Conservation (phyloP, 1,139 yeast genomes). For the Magnusiomyces ingens region DNA sequence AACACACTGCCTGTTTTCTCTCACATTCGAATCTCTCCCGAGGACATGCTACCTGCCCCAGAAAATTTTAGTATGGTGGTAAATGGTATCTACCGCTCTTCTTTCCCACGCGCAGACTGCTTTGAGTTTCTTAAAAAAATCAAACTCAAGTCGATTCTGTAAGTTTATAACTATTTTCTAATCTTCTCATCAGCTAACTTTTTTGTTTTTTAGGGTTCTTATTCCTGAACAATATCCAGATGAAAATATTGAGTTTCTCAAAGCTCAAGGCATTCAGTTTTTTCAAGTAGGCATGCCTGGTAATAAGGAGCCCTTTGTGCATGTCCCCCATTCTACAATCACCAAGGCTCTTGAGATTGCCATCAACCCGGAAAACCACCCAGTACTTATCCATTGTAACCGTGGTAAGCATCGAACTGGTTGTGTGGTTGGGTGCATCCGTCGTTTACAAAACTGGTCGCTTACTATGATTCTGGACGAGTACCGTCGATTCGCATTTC, state of each 20-base stretch:
- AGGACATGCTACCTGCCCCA: slow-evolving; percentile 38
- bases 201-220: slow-evolving; percentile 40
- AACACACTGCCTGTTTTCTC: background rate
- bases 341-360: slow-evolving; percentile 79
- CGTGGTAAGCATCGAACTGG: slow-evolving; percentile 97
- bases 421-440: slow-evolving; percentile 84
- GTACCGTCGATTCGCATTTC: slow-evolving; percentile 87
- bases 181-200: background rate
- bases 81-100: slow-evolving; percentile 72
- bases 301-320: slow-evolving; percentile 90
- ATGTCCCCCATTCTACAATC: slow-evolving; percentile 65
- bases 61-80: slow-evolving; percentile 87
- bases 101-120: slow-evolving; percentile 82
- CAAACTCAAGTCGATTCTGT: slow-evolving; percentile 60
- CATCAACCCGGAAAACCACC: slow-evolving; percentile 79
- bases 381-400: slow-evolving; percentile 87
- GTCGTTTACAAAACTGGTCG: slow-evolving; percentile 88
- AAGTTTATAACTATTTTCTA: slow-evolving; percentile 8
- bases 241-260: slow-evolving; percentile 59
- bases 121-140: slow-evolving; percentile 60
- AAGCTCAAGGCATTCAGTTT: slow-evolving; percentile 53
- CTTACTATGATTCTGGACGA: slow-evolving; percentile 90
- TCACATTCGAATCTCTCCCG: slow-evolving; percentile 2
- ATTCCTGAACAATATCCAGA: slow-evolving; percentile 90
- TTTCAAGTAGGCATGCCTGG: slow-evolving; percentile 94